Conservation (phyloP, 768 basidiomycete genomes). For the Leccinum pellstonianum region DNA sequence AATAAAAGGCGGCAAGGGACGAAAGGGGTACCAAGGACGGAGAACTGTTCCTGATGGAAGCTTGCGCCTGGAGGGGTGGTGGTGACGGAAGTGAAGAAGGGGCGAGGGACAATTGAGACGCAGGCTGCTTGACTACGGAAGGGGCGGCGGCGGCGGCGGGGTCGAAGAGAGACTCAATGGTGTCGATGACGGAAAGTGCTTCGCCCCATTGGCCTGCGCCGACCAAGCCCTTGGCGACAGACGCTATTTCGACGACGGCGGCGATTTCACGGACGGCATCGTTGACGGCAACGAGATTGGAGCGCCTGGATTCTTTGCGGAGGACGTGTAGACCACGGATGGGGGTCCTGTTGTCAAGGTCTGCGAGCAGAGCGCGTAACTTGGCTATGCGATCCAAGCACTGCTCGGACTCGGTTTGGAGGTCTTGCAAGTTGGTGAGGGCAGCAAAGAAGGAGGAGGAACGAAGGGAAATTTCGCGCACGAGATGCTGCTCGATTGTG, state of each 20-base stretch:
- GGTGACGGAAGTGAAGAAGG: conserved; percentile 36
- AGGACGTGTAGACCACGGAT: conserved; percentile 79
- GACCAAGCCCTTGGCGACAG: conserved; percentile 71
- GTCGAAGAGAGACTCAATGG: conserved; percentile 61
- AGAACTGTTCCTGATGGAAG: conserved; percentile 28
- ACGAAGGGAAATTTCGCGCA: conserved; percentile 86
- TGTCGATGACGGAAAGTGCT: conserved; percentile 73
- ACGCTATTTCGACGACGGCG: conserved; percentile 75
- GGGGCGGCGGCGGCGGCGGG: conserved; percentile 3
- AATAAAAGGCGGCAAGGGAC: conserved; percentile 67
- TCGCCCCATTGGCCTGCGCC: conserved; percentile 85
- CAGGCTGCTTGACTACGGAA: not conserved
- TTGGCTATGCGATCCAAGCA: conserved; percentile 75
- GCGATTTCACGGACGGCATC: conserved; percentile 63
- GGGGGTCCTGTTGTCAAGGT: conserved; percentile 76
- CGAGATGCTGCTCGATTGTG: conserved; percentile 90
- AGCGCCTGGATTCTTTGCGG: conserved; percentile 57
- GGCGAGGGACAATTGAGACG: conserved; percentile 16
- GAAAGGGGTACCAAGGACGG: conserved; percentile 55
- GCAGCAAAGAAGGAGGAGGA: conserved; percentile 96
- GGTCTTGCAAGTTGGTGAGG: conserved; percentile 87
- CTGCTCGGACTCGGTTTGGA: conserved; percentile 84
- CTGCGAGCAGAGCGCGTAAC: conserved; percentile 66
- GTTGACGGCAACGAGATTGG: conserved; percentile 57
- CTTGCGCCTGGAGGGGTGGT: conserved; percentile 10